A percentile compares a stretch with the other conserved stretches of the same genome.
These are phyloP conservation scores for Mycena amicta DNA, from an alignment of 768 basidiomycete genomes.

Conservation along the genomic window DNA sequence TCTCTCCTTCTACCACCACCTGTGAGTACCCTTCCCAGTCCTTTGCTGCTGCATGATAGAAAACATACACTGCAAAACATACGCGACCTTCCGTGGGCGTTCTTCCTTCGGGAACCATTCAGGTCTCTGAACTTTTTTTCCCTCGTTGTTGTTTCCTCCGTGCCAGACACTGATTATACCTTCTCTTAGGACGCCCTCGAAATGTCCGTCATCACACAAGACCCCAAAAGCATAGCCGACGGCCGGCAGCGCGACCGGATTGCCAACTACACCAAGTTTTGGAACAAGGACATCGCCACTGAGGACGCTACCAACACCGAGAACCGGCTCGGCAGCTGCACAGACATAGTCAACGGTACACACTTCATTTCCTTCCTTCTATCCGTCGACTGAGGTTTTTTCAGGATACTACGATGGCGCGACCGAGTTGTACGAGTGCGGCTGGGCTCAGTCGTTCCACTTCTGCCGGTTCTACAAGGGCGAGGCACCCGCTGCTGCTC, in stretches of 20 bases:
- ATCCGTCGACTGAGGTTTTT: background rate
- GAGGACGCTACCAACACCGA: conserved; percentile 69
- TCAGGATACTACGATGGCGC: conserved; percentile 96
- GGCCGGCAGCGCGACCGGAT: conserved; percentile 21
- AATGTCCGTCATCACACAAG: conserved; percentile 11
- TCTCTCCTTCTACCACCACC: conserved; percentile 9
- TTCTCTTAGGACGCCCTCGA: background rate
- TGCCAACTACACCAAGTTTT: conserved; percentile 83
- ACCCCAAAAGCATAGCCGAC: conserved; percentile 11
- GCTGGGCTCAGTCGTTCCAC: conserved; percentile 91
- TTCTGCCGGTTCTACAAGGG: conserved; percentile 97
- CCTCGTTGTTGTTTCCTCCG: background rate
- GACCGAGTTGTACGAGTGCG: conserved; percentile 93
- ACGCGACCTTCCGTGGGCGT: conserved; percentile 63
- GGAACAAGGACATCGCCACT: conserved; percentile 79
- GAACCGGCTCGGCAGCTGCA: conserved; percentile 79
- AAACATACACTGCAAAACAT: conserved; percentile 42
- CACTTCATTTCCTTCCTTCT: conserved; percentile 9
- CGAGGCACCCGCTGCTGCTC: conserved; percentile 70
- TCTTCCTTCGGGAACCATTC: conserved; percentile 78
- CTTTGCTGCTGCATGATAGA: conserved; percentile 43
- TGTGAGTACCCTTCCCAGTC: conserved; percentile 31
- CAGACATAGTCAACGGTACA: conserved; percentile 91
- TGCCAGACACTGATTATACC: background rate
- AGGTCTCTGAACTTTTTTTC: conserved; percentile 64